Conservation (phyloP, 2,329 filamentous ascomycete species). For the Penicillium sp. region DNA sequence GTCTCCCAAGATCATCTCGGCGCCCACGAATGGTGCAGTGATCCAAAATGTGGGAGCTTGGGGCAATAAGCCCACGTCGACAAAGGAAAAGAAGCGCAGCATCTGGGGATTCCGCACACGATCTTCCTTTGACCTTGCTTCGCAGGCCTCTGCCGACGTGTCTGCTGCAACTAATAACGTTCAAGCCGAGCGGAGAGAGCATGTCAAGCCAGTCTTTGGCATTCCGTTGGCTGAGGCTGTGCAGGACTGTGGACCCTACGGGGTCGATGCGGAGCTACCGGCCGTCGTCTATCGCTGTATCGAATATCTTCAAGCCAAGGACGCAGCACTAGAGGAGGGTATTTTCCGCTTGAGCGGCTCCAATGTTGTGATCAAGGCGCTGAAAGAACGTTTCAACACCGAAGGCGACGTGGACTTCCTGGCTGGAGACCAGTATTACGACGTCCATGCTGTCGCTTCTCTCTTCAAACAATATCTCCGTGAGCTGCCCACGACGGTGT, state of each 20-base stretch:
- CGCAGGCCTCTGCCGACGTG: constrained; percentile 31
- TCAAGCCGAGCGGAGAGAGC: constrained; percentile 48
- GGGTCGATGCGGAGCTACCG: constrained; percentile 71
- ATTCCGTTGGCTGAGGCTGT: constrained; percentile 82
- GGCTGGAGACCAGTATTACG: constrained; percentile 73
- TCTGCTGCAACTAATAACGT: constrained; percentile 48
- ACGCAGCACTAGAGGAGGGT: constrained; percentile 80
- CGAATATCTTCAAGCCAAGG: constrained; percentile 80
- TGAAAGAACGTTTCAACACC: constrained; percentile 87
- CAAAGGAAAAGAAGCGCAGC: constrained; percentile 76
- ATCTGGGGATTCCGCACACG: constrained; percentile 62
- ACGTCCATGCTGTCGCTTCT: constrained; percentile 93
- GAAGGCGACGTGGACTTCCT: constrained; percentile 89
- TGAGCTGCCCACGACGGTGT: constrained; percentile 83
- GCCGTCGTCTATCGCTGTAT: constrained; percentile 94
- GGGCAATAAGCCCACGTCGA: constrained; percentile 68
- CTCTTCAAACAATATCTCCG: constrained; percentile 90
- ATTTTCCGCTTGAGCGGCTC: constrained; percentile 98
- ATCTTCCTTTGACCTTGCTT: constrained; percentile 63
- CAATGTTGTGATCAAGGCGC: constrained; percentile 83
- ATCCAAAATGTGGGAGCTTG: constrained; percentile 80
- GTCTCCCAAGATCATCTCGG: constrained; percentile 64
- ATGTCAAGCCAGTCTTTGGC: constrained; percentile 73
- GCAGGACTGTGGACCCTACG: constrained; percentile 66
- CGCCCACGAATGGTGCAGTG: constrained; percentile 73